Percentiles rank a stretch among this genome's conserved stretches.
phyloP scores from a whole-genome alignment of 176 grass and related monocot species.

The Ensete glaucum region DNA sequence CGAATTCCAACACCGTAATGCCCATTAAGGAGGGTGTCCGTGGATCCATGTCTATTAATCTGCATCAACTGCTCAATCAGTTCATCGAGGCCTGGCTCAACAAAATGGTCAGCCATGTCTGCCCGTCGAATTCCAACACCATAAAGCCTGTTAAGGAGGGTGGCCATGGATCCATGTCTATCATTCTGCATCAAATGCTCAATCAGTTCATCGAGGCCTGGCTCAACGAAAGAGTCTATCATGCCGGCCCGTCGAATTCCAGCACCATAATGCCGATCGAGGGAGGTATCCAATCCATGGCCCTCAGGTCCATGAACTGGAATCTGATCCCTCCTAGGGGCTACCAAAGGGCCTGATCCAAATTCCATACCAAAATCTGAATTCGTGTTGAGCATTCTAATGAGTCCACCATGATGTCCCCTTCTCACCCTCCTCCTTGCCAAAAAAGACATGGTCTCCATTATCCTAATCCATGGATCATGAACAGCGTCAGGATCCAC shows the following conservation, averaged over 20 bases:
- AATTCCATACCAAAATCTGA: slow-evolving; percentile 9
- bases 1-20: neutral
- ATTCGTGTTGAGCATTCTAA: neutral
- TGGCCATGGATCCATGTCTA: too few species aligned
- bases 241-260: too few species aligned
- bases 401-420: neutral
- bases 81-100: too few species aligned
- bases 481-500: neutral
- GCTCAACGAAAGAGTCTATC: too few species aligned
- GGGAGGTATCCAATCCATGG: neutral
- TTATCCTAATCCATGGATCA: neutral
- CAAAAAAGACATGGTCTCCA: neutral
- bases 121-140: too few species aligned
- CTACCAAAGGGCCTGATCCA: neutral
- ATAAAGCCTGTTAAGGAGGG: too few species aligned
- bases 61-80: too few species aligned
- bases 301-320: slow-evolving; percentile 1
- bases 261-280: too few species aligned
- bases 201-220: too few species aligned
- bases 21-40: neutral
- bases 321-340: neutral
- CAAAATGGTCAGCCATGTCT: too few species aligned
- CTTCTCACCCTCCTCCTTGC: neutral
- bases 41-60: too few species aligned
- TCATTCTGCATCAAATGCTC: too few species aligned